phyloP scores from a whole-genome alignment of 73 alveolate genomes.

The Uronychia binucleata region DNA sequence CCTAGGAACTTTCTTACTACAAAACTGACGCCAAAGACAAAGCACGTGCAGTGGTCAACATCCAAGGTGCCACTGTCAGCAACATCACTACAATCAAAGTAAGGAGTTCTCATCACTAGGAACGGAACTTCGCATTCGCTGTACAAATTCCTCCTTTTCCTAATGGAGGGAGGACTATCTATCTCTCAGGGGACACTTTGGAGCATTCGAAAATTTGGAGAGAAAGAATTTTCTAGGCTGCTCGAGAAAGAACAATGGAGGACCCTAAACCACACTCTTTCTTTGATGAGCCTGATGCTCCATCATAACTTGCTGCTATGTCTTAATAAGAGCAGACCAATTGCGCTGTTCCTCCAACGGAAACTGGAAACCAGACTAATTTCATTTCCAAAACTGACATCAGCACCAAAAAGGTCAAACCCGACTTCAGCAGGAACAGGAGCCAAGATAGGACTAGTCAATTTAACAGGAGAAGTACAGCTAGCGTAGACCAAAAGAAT shows the following conservation, averaged over 20 bases:
- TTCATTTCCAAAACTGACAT: background rate
- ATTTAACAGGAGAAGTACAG: background rate
- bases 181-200: background rate
- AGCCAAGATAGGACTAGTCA: background rate
- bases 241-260: background rate
- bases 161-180: background rate
- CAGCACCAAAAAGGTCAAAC: background rate
- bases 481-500: background rate
- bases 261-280: background rate
- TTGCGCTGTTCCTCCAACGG: background rate
- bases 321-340: background rate
- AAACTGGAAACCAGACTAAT: too few species aligned
- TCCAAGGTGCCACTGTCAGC: constrained; percentile 35
- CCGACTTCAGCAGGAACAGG: background rate
- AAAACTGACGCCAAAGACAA: constrained; percentile 24
- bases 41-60: constrained; percentile 18
- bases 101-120: background rate
- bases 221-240: background rate
- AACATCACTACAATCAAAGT: background rate
- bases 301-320: background rate
- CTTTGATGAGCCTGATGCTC: background rate
- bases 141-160: background rate
- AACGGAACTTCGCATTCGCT: background rate
- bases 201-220: background rate
- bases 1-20: constrained; percentile 45